Percentiles rank a stretch among this genome's conserved stretches.
Evolutionary conservation across 1,139 yeast genomes (phyloP).

Genomic region (Eremothecium cymbalariae): DNA sequence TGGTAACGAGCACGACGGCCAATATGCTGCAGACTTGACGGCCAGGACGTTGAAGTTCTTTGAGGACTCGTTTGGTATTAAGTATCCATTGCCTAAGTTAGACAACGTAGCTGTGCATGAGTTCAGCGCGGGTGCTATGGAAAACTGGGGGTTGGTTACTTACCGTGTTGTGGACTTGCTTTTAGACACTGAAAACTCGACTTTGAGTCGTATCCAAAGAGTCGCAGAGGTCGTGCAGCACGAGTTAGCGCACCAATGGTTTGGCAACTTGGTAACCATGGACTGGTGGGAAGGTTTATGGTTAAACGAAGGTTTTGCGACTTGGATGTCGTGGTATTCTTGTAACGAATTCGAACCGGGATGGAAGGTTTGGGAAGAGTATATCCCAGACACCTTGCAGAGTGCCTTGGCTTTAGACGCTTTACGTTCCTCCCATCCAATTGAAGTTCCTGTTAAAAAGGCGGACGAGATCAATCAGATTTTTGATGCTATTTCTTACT

Average conservation of each 20-base stretch:
- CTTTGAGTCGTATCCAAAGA: slow-evolving; percentile 60
- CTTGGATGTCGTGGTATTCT: slow-evolving; percentile 82
- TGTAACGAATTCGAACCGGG: slow-evolving; percentile 72
- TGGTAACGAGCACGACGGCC: slow-evolving; percentile 59
- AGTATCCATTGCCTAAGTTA: slow-evolving; percentile 74
- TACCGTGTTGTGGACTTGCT: slow-evolving; percentile 73
- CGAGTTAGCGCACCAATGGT: slow-evolving; percentile 92
- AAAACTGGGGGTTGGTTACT: slow-evolving; percentile 82
- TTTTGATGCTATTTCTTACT: slow-evolving; percentile 77
- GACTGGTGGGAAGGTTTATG: slow-evolving; percentile 93
- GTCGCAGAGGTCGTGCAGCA: slow-evolving; percentile 86
- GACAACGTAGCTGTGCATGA: slow-evolving; percentile 80
- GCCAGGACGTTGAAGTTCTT: slow-evolving; percentile 70
- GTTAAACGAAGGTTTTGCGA: slow-evolving; percentile 89
- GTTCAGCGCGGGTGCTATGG: slow-evolving; percentile 86
- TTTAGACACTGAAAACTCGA: slow-evolving; percentile 57
- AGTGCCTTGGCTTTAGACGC: slow-evolving; percentile 65
- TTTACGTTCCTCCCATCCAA: slow-evolving; percentile 75
- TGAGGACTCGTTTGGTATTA: slow-evolving; percentile 59
- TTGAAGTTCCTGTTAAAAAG: slow-evolving; percentile 73
- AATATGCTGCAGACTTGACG: slow-evolving; percentile 61
- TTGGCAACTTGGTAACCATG: slow-evolving; percentile 87
- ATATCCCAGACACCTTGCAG: slow-evolving; percentile 62
- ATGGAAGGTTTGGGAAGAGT: slow-evolving; percentile 78
- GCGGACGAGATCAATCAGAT: slow-evolving; percentile 83